Conservation (phyloP, 106 monocot species). For the Triglochin maritima region DNA sequence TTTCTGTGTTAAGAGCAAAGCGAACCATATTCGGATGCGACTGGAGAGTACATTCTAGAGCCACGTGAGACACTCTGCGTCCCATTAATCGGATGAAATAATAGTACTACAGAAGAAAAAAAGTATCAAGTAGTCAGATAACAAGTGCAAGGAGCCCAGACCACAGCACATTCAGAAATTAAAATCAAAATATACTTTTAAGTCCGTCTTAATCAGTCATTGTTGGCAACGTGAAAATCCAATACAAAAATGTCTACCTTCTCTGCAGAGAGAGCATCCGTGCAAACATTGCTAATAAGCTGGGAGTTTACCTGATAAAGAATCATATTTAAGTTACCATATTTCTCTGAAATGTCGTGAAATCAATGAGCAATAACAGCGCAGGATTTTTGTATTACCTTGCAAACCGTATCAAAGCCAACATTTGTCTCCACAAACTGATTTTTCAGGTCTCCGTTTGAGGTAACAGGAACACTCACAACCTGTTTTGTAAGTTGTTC, state of each 20-base stretch:
- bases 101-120: slow-evolving; percentile 49
- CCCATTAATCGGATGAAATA: slow-evolving; percentile 80
- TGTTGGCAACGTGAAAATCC: background rate
- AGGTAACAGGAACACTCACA: slow-evolving; percentile 30
- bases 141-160: background rate
- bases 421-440: slow-evolving; percentile 34
- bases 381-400: slow-evolving; percentile 6
- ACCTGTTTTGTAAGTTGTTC: slow-evolving; percentile 8
- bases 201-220: background rate
- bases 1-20: background rate
- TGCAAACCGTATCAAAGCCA: slow-evolving; percentile 37
- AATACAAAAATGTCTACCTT: slow-evolving; percentile 24
- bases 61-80: slow-evolving; percentile 68
- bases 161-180: background rate
- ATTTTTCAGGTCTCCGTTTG: slow-evolving; percentile 28
- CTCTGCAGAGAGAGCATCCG: slow-evolving; percentile 63
- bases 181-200: background rate
- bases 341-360: background rate
- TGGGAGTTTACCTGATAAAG: slow-evolving; percentile 47
- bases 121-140: background rate
- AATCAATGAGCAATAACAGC: too few relatives aligned
- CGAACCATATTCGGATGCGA: slow-evolving; percentile 73
- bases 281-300: slow-evolving; percentile 54
- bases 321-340: background rate
- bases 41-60: slow-evolving; percentile 71